Evolutionary conservation across 352 stramenopile species (phyloP), one percentile per base, ranked within the genome.

Genomic region (Globisporangium lucens): DNA sequence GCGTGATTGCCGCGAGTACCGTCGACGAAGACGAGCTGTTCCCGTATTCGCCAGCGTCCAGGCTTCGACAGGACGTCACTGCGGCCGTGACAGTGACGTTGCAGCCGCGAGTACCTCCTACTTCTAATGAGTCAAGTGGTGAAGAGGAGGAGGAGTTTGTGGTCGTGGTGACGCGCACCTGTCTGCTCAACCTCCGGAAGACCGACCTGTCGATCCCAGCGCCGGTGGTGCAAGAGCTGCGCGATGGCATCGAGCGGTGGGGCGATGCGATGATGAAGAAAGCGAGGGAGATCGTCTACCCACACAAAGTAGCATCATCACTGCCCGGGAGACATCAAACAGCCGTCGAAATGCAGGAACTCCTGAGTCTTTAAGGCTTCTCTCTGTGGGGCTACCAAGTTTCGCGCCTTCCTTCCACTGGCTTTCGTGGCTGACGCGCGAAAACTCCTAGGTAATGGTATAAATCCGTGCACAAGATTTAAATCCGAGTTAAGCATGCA

Each of bases 221-320:
- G 10, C 8, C 10, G 2, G 41, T 65, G 60, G 47, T 55, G 60
- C 60, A 53, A 7, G 22, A n/a, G 30, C 17, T 65, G 41, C 43
- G 60, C 15, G 43, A 65, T 27, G 30, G 30, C 30, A 65, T 65
- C n/a, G 60, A 56, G 10, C 38, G 60, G 15, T 65, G 41, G 60
- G 60, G 60, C 30, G 60, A 65, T 22, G 41, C 47, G 60, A 65
- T 65, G 60, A 56, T 65, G 30, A 57, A 65, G 60, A 65, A 55
- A 33, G 43, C 27, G 41, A 46, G 60, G 27, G 60, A 57, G 4
- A 65, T 65, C 8, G 17, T 65, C 10, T 56, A 56, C 24, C 10
- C 51, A 10, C 51, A 56, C 1, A 7, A 20, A 3, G 43, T 9
- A 22, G 4, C 10, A 12, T 38, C 33, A 10, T 0, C 33, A 38